These are phyloP conservation scores for Ustilago curta DNA, from an alignment of 1,284 basidiomycete genomes.

Conservation along the genomic window DNA sequence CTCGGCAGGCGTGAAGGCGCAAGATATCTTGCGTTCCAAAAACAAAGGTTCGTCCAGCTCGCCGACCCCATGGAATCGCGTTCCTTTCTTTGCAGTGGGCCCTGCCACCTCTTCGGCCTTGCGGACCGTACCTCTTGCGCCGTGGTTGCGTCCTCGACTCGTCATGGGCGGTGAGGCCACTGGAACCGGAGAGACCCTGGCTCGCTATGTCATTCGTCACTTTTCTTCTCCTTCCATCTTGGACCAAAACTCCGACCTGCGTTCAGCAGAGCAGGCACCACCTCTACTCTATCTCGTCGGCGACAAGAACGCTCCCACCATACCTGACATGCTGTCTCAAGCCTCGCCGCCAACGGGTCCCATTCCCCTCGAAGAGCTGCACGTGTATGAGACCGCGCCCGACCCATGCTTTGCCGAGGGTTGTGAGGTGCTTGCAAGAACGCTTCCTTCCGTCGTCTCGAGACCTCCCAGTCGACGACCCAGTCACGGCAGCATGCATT, in stretches of 20 bases:
- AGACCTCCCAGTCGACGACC: conserved; percentile 39
- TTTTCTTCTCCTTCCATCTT: conserved; percentile 34
- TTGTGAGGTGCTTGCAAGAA: conserved; percentile 47
- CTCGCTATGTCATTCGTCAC: conserved; percentile 55
- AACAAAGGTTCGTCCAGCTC: conserved; percentile 32
- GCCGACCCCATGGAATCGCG: conserved; percentile 52
- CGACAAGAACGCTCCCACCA: conserved; percentile 58
- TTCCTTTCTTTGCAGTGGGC: conserved; percentile 66
- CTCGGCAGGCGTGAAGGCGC: conserved; percentile 48
- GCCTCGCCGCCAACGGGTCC: conserved; percentile 32
- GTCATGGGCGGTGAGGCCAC: conserved; percentile 62
- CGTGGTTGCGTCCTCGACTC: conserved; percentile 48
- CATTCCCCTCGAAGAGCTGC: conserved; percentile 51
- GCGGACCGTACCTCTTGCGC: conserved; percentile 36
- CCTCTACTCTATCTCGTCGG: conserved; percentile 63
- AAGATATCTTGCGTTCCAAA: conserved; percentile 23
- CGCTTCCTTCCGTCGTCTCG: conserved; percentile 45
- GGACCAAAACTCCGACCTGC: conserved; percentile 19
- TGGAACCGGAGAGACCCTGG: conserved; percentile 60
- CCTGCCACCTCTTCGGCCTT: conserved; percentile 60
- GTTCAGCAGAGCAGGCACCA: conserved; percentile 15
- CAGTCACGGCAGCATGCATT: conserved; percentile 34
- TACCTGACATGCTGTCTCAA: conserved; percentile 52
- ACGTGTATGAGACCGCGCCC: conserved; percentile 61
- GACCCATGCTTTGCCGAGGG: conserved; percentile 52